These are phyloP conservation scores for Talaromyces sp. DNA, from an alignment of 2,329 filamentous ascomycete genomes.

Conservation along the genomic window DNA sequence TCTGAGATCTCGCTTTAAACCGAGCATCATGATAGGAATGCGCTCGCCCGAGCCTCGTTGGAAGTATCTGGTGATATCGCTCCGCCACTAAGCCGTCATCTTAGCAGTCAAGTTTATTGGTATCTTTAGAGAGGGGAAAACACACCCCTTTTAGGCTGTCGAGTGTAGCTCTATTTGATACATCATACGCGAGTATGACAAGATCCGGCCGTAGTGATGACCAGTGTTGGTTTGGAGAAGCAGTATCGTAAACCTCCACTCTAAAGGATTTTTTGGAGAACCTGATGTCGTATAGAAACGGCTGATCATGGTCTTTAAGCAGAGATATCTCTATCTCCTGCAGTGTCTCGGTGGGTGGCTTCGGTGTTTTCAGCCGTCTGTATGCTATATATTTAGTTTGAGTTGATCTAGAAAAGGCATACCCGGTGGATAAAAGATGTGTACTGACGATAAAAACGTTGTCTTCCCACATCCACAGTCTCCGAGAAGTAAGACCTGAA, in stretches of 20 bases:
- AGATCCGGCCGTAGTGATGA: constrained; percentile 51
- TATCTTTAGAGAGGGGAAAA: background rate
- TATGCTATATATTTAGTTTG: background rate
- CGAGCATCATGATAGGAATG: constrained; percentile 56
- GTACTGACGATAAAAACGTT: constrained; percentile 57
- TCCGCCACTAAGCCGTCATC: constrained; percentile 33
- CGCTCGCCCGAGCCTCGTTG: constrained; percentile 40
- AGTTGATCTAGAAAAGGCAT: background rate
- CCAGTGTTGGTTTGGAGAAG: constrained; percentile 53
- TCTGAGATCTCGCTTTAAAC: constrained; percentile 55
- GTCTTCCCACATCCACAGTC: constrained; percentile 59
- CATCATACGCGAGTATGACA: constrained; percentile 56
- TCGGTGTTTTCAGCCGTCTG: constrained; percentile 17
- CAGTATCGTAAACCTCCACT: constrained; percentile 54
- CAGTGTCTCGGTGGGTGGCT: constrained; percentile 4
- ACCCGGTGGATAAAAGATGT: background rate
- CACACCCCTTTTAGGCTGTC: constrained; percentile 40
- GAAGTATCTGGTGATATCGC: constrained; percentile 46
- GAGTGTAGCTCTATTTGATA: constrained; percentile 50
- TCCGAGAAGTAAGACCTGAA: constrained; percentile 52
- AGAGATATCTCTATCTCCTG: constrained; percentile 31
- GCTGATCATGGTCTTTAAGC: constrained; percentile 54
- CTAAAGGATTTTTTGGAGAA: constrained; percentile 53
- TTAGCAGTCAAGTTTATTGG: background rate
- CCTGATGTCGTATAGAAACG: constrained; percentile 55